Conservation (phyloP, 2,329 filamentous ascomycete species). For the Epichloe gansuensis region DNA sequence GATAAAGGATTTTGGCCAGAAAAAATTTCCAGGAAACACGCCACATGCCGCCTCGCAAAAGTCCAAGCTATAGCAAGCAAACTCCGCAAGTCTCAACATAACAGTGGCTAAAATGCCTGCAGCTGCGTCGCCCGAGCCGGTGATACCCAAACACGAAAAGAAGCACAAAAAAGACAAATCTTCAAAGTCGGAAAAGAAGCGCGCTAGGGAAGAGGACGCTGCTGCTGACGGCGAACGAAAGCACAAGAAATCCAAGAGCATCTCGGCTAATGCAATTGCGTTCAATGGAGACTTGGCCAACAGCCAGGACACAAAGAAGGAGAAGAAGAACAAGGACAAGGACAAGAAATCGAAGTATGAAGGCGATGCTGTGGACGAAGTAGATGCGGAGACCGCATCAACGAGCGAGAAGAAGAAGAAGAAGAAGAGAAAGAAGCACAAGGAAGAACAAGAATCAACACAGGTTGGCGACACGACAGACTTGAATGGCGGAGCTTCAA, state of each 20-base stretch:
- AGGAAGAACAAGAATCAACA: conserved; percentile 14
- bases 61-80: not conserved
- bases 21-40: not conserved
- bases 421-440: conserved; percentile 20
- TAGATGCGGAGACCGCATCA: not conserved
- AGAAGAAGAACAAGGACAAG: conserved; percentile 19
- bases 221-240: conserved; percentile 29
- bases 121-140: conserved; percentile 18
- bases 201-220: conserved; percentile 29
- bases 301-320: conserved; percentile 22
- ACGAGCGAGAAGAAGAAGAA: conserved; percentile 9
- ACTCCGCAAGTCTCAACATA: conserved; percentile 5
- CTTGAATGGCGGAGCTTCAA: conserved; percentile 10
- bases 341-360: conserved; percentile 12
- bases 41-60: not conserved
- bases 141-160: conserved; percentile 23
- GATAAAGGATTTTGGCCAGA: not conserved
- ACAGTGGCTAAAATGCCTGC: conserved; percentile 12
- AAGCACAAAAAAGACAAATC: conserved; percentile 25
- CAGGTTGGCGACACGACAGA: conserved; percentile 4
- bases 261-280: conserved; percentile 17
- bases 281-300: conserved; percentile 13
- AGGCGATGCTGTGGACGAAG: not conserved
- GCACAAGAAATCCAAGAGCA: conserved; percentile 38
- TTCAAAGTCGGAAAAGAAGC: conserved; percentile 29